A percentile compares a stretch with the other conserved stretches of the same genome.
These are phyloP conservation scores for Leccinum variicolor DNA, from an alignment of 768 basidiomycete species.

Conservation along the genomic window DNA sequence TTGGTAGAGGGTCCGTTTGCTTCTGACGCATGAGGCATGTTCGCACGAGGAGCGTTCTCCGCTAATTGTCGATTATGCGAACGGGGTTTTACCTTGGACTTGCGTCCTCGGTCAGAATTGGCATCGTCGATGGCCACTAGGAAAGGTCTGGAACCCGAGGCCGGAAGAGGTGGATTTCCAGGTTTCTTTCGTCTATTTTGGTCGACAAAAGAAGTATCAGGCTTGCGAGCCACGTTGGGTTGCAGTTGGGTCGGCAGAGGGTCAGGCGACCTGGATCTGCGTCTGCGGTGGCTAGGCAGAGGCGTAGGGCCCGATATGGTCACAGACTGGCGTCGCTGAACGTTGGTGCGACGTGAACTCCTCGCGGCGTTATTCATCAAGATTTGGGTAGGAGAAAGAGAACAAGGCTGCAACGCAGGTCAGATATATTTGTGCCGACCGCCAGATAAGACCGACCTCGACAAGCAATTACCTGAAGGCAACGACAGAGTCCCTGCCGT, in stretches of 20 bases:
- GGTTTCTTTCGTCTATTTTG: slow-evolving; percentile 32
- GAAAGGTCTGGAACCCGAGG: slow-evolving; percentile 23
- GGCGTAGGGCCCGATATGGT: slow-evolving; percentile 15
- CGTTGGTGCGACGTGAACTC: slow-evolving; percentile 25
- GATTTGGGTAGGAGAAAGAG: neutral
- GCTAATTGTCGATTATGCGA: slow-evolving; percentile 20
- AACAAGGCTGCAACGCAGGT: neutral
- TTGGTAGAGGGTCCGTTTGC: slow-evolving; percentile 6
- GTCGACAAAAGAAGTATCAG: slow-evolving; percentile 21
- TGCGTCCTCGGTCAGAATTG: slow-evolving; percentile 31
- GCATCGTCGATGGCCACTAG: slow-evolving; percentile 27
- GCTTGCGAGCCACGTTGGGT: slow-evolving; percentile 10
- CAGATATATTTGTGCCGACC: neutral
- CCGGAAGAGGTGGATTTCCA: slow-evolving; percentile 8
- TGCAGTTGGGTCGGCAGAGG: slow-evolving; percentile 18
- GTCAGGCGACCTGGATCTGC: slow-evolving; percentile 36
- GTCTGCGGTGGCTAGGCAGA: slow-evolving; percentile 23
- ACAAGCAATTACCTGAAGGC: neutral
- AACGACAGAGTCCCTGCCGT: neutral
- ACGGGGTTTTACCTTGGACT: slow-evolving; percentile 28
- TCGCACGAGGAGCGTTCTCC: slow-evolving; percentile 17
- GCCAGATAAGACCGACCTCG: slow-evolving; percentile 6
- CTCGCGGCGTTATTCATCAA: slow-evolving; percentile 24
- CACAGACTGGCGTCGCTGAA: slow-evolving; percentile 21
- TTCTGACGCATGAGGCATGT: slow-evolving; percentile 10